Evolutionary conservation across 1,284 basidiomycete species (phyloP).

Genomic region (Gymnopus androsaceus): DNA sequence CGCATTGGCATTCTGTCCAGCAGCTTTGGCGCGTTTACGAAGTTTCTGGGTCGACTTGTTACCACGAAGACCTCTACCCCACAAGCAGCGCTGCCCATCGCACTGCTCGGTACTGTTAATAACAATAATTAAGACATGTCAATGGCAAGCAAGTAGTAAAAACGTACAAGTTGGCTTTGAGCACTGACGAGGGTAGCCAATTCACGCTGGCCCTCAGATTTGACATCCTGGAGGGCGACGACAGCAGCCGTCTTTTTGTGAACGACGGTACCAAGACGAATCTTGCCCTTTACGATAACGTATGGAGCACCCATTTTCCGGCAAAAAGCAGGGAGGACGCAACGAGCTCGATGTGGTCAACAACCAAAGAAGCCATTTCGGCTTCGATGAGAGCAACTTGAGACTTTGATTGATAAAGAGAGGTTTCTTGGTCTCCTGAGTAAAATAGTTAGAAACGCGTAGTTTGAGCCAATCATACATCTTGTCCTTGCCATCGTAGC

Average conservation of each 20-base stretch:
- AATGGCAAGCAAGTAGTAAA: background rate
- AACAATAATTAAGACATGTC: constrained; percentile 17
- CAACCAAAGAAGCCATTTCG: constrained; percentile 96
- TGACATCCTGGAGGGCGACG: constrained; percentile 70
- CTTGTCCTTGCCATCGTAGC: constrained; percentile 76
- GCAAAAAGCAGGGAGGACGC: constrained; percentile 98
- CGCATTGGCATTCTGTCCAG: constrained; percentile 64
- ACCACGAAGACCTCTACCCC: constrained; percentile 96
- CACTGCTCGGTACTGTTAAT: constrained; percentile 85
- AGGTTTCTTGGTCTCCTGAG: constrained; percentile 85
- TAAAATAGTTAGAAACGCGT: constrained; percentile 10
- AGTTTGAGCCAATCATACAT: background rate
- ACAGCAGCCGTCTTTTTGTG: constrained; percentile 94
- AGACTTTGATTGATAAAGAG: constrained; percentile 96
- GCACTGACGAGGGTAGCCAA: constrained; percentile 75
- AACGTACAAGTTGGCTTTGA: constrained; percentile 94
- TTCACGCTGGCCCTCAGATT: constrained; percentile 49
- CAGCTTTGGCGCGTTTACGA: constrained; percentile 91
- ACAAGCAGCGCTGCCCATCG: constrained; percentile 87
- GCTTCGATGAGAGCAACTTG: constrained; percentile 96
- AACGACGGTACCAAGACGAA: constrained; percentile 62
- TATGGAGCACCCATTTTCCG: constrained; percentile 99
- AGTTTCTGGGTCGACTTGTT: constrained; percentile 93
- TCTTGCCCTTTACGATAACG: constrained; percentile 98
- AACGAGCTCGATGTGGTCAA: constrained; percentile 98